A percentile compares a stretch with the other conserved stretches of the same genome.
phyloP scores from a whole-genome alignment of 2,329 filamentous ascomycete genomes.

The Lasiodiplodia sp. region DNA sequence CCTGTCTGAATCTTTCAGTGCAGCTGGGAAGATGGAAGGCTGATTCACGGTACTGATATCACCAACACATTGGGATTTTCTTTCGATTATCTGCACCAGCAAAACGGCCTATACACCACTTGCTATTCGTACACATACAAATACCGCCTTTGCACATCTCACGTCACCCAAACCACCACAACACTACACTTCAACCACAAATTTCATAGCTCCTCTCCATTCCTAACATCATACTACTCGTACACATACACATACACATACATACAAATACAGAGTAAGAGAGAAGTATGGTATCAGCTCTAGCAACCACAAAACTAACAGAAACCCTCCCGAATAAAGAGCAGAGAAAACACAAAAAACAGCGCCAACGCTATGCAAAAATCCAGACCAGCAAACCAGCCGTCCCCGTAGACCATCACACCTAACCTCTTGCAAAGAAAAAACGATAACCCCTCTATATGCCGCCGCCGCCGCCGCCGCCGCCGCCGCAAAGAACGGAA shows the following conservation, averaged over 20 bases:
- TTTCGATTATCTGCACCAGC: too few species aligned
- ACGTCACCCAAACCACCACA: too few species aligned
- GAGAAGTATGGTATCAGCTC: conserved; percentile 4
- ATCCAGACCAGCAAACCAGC: not conserved
- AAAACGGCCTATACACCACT: too few species aligned
- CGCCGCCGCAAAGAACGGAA: not conserved
- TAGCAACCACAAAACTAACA: not conserved
- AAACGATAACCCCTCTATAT: not conserved
- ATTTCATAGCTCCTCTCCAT: not conserved
- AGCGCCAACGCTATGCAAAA: conserved; percentile 30
- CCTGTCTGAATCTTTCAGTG: too few species aligned
- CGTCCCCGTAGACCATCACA: not conserved
- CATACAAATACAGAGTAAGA: not conserved
- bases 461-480: not conserved
- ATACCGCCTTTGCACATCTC: too few species aligned
- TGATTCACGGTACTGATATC: too few species aligned
- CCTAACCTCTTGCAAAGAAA: not conserved
- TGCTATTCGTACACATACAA: too few species aligned
- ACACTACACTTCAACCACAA: too few species aligned
- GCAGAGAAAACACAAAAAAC: not conserved
- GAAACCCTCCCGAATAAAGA: not conserved
- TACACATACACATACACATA: not conserved
- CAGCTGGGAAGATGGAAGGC: too few species aligned
- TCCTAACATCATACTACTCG: not conserved
- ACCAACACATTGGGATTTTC: too few species aligned